Base-by-base conservation (phyloP, 495 filamentous ascomycete species). In the Venustampulla echinocandica region DNA sequence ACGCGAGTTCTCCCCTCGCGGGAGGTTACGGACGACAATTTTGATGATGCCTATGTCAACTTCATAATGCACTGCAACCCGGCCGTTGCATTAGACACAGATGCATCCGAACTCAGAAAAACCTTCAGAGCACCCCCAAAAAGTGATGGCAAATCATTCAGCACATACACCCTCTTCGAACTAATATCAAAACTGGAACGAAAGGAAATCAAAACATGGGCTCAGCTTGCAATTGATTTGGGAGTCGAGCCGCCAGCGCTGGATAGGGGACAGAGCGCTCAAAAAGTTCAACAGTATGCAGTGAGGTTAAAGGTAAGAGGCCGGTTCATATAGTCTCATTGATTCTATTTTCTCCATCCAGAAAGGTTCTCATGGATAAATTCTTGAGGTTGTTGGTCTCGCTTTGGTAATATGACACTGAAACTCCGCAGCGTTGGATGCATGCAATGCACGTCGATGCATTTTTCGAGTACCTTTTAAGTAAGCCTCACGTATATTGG, bases 271-370 rank as follows among this genome's bases (percentile, higher is more conserved):
- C 87, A 96, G 64, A 95, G 88, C 60, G 81, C 88, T 1, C 92
- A 98, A 63, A 98, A 95, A 62, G 87, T 98, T 28, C 90, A 96
- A 63, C 92, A 98, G 59, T 98, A 98, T 67, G 87, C 88, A 40
- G 92, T 96, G 25, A 73, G 92, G 41, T 68, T 97, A 34, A 97
- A 96, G 78, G 87, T 90, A 68, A 49, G 69, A 59, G 7, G 17
- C n/a, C n/a, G n/a, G n/a, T n/a, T n/a, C n/a, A n/a, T n/a, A n/a
- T n/a, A n/a, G n/a, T n/a, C n/a, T n/a, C n/a, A n/a, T n/a, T n/a
- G n/a, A n/a, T n/a, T n/a, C n/a, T n/a, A n/a, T n/a, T n/a, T n/a
- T n/a, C n/a, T n/a, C n/a, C n/a, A n/a, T n/a, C n/a, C n/a, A n/a
- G n/a, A n/a, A n/a, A n/a, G n/a, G n/a, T n/a, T n/a, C n/a, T n/a